Evolutionary conservation across 352 stramenopile species (phyloP).

Genomic region (Globisporangium acanthophoron): DNA sequence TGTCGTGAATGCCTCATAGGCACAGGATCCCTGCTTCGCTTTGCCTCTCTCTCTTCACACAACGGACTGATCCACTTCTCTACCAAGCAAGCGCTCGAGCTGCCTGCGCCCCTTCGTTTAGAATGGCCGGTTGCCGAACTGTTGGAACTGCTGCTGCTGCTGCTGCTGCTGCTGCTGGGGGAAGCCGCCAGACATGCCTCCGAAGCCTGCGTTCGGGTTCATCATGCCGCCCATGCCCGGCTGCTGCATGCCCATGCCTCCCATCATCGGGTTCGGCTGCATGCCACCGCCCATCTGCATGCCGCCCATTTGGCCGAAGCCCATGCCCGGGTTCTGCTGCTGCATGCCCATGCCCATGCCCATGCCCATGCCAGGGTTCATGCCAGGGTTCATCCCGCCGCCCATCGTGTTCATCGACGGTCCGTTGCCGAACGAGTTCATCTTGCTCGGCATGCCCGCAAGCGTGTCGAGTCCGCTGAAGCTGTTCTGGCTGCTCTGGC

Average conservation of each 20-base stretch:
- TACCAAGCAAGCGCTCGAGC: neutral
- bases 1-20: neutral
- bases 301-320: constrained; percentile 12
- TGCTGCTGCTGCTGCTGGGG: constrained; percentile 43
- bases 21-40: neutral
- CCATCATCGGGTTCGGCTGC: constrained; percentile 29
- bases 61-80: neutral
- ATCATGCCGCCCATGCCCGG: constrained; percentile 53
- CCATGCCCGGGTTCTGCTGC: constrained; percentile 25
- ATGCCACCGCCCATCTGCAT: constrained; percentile 23
- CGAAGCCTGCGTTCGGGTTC: constrained; percentile 41
- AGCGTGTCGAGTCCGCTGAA: constrained; percentile 81
- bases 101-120: constrained; percentile 14
- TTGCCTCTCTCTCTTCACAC: neutral
- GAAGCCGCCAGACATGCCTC: constrained; percentile 33
- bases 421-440: constrained; percentile 31
- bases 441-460: constrained; percentile 70
- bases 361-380: constrained; percentile 33
- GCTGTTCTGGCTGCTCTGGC: constrained; percentile 40
- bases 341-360: constrained; percentile 27
- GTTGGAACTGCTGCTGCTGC: constrained; percentile 50
- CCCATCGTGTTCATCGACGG: constrained; percentile 50
- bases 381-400: constrained; percentile 35
- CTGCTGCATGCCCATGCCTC: constrained; percentile 30
- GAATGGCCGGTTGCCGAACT: constrained; percentile 47